Conservation (phyloP, 345 rosid species). For the Corymbia maculata region DNA sequence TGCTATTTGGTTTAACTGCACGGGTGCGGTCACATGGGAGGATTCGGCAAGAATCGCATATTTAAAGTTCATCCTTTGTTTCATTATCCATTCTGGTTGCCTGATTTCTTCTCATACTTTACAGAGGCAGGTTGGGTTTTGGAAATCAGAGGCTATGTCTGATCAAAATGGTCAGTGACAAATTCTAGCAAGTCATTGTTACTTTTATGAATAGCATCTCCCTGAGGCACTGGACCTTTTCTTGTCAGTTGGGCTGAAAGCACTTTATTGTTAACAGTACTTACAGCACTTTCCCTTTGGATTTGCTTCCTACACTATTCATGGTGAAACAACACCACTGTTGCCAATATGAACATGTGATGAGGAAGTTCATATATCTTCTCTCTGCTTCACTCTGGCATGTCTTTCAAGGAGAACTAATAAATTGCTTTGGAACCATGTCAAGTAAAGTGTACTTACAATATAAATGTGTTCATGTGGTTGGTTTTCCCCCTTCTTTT, state of each 20-base stretch:
- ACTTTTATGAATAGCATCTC: not conserved
- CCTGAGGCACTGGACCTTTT: not conserved
- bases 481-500: not conserved
- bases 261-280: not conserved
- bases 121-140: conserved; percentile 38
- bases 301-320: not conserved
- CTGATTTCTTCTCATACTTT: conserved; percentile 3
- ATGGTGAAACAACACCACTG: not conserved
- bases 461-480: not conserved
- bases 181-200: not conserved
- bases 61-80: not conserved
- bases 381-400: not conserved
- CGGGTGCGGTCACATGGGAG: not conserved
- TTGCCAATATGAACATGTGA: not conserved
- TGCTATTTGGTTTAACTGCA: not conserved
- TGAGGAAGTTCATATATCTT: not conserved
- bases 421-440: not conserved
- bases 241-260: not conserved
- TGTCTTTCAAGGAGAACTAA: not conserved
- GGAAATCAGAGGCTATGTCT: conserved; percentile 25
- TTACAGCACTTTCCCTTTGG: not conserved
- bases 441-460: not conserved
- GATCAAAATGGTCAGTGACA: conserved; percentile 28
- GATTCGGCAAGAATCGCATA: not conserved
- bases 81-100: not conserved